These are phyloP conservation scores for Mitragyna speciosa DNA, from an alignment of 257 asterid species.

Conservation along the genomic window DNA sequence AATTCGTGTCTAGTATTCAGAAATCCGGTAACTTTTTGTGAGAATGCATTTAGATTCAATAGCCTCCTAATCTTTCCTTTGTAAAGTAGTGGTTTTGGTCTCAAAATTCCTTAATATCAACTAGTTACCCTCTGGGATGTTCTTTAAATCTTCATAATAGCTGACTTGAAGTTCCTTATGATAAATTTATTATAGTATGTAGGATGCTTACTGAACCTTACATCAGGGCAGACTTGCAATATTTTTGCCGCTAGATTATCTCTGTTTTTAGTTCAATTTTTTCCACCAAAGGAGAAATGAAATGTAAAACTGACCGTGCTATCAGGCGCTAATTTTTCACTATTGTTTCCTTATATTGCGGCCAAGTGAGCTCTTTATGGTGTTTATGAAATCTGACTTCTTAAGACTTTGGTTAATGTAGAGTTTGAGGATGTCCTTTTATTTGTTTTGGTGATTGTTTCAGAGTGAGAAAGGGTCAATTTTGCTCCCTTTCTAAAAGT, in stretches of 20 bases:
- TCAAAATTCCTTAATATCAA: too few species aligned
- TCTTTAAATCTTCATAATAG: too few species aligned
- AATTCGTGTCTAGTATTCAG: not conserved
- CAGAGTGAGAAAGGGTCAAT: not conserved
- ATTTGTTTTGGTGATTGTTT: not conserved
- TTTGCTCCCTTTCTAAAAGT: not conserved
- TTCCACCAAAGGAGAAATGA: not conserved
- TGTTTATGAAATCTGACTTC: not conserved
- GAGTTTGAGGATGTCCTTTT: not conserved
- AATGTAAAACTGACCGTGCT: not conserved
- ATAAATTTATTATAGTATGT: too few species aligned
- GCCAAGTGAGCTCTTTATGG: not conserved
- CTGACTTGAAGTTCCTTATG: too few species aligned
- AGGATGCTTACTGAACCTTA: too few species aligned
- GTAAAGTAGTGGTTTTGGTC: not conserved
- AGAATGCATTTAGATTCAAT: not conserved
- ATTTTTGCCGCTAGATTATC: not conserved
- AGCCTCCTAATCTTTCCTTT: not conserved
- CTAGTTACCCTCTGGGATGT: too few species aligned
- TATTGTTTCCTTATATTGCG: not conserved
- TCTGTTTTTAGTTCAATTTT: not conserved
- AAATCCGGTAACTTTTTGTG: not conserved
- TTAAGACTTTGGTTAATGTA: not conserved
- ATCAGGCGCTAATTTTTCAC: not conserved
- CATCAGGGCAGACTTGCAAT: not conserved